A percentile compares a stretch with the other conserved stretches of the same genome.
These are phyloP conservation scores for Bombardia bombarda DNA, from an alignment of 495 filamentous ascomycete genomes.

Conservation along the genomic window DNA sequence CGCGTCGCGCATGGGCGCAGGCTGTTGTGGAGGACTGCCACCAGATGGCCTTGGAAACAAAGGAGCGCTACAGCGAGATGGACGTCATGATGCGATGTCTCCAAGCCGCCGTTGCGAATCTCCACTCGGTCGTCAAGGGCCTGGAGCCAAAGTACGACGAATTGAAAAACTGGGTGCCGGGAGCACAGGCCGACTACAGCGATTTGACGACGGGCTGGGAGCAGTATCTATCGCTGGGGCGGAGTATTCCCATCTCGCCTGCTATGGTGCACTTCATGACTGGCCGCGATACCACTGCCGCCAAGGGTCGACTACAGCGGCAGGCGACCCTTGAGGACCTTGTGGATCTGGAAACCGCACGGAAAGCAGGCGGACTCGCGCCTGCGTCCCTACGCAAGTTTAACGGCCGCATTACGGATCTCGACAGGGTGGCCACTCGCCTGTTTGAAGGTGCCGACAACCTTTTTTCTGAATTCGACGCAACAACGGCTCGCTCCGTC, in stretches of 20 bases:
- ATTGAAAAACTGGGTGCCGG: conserved; percentile 63
- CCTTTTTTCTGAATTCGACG: conserved; percentile 41
- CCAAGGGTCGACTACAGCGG: conserved; percentile 28
- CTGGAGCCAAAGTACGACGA: conserved; percentile 68
- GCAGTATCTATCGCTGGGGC: conserved; percentile 51
- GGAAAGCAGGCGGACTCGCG: conserved; percentile 50
- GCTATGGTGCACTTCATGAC: conserved; percentile 48
- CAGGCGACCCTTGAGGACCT: conserved; percentile 60
- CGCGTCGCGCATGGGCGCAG: conserved; percentile 66
- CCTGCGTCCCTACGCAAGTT: conserved; percentile 38
- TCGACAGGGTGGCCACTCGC: conserved; percentile 37
- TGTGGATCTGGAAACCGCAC: conserved; percentile 58
- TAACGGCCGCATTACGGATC: conserved; percentile 33
- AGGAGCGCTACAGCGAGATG: conserved; percentile 52
- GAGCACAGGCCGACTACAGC: conserved; percentile 63
- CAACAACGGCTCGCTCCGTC: conserved; percentile 35
- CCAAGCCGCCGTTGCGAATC: conserved; percentile 71
- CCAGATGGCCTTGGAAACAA: conserved; percentile 43
- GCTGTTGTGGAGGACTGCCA: conserved; percentile 56
- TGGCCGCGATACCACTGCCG: conserved; percentile 31
- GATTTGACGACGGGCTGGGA: conserved; percentile 61
- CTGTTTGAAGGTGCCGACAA: conserved; percentile 39
- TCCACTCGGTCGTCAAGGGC: conserved; percentile 64
- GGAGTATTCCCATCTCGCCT: conserved; percentile 47
- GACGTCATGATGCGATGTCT: conserved; percentile 64